Percentiles rank a stretch among this genome's conserved stretches.
Conservation (phyloP, 805 yeast genomes). For the Myxozyma mucilagina region DNA sequence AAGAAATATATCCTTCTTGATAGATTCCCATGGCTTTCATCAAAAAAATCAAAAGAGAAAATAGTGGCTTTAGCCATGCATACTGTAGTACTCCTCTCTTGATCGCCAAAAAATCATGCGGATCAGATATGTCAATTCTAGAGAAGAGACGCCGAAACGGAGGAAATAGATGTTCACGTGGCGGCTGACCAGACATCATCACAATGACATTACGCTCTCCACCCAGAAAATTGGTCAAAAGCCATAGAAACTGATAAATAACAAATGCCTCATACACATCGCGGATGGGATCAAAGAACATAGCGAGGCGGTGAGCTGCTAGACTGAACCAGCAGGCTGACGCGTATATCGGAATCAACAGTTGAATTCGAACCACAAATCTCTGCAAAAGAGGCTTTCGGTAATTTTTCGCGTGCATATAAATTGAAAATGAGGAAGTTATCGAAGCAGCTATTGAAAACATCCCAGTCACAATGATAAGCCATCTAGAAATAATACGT, state of each 20-base stretch:
- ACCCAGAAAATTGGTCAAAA: slow-evolving; percentile 79
- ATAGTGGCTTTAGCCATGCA: slow-evolving; percentile 88
- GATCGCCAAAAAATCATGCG: slow-evolving; percentile 68
- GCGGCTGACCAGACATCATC: slow-evolving; percentile 66
- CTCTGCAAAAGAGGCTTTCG: slow-evolving; percentile 88
- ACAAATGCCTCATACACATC: slow-evolving; percentile 97
- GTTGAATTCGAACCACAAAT: slow-evolving; percentile 73
- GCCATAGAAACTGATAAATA: slow-evolving; percentile 85
- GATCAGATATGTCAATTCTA: slow-evolving; percentile 81
- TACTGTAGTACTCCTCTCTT: slow-evolving; percentile 89
- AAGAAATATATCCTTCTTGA: slow-evolving; percentile 52
- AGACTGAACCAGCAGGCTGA: slow-evolving; percentile 38
- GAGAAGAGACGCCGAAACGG: slow-evolving; percentile 50
- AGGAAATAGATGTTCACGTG: slow-evolving; percentile 61
- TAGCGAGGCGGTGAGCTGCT: slow-evolving; percentile 47
- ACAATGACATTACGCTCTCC: slow-evolving; percentile 88
- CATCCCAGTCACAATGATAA: slow-evolving; percentile 16
- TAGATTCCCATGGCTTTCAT: slow-evolving; percentile 53
- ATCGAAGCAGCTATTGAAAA: slow-evolving; percentile 25
- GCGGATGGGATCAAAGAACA: slow-evolving; percentile 65
- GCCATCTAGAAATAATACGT: slow-evolving; percentile 3
- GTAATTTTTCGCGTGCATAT: slow-evolving; percentile 65
- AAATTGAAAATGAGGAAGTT: slow-evolving; percentile 43
- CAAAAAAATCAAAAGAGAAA: slow-evolving; percentile 58
- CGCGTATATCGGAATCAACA: slow-evolving; percentile 48